Percentiles rank a stretch among this genome's conserved stretches.
These are phyloP conservation scores for Chrysoporthe cubensis DNA, from an alignment of 2,329 filamentous ascomycete genomes.

Conservation along the genomic window DNA sequence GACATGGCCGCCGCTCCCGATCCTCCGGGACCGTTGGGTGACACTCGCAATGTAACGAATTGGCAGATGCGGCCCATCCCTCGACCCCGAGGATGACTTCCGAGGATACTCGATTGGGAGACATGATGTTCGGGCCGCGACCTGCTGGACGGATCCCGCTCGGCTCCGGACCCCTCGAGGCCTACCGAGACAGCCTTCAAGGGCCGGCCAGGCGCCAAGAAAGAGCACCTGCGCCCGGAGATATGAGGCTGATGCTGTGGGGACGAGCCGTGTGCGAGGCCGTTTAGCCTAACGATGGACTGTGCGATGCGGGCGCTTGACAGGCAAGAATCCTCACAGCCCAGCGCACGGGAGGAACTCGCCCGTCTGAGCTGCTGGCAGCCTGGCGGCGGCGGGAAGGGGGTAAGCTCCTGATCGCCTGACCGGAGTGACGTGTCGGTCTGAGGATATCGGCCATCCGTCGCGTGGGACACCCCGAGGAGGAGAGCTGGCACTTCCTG, in stretches of 20 bases:
- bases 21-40: slow-evolving; percentile 1
- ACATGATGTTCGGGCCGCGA: slow-evolving; percentile 6
- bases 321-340: neutral
- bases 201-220: neutral
- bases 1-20: neutral
- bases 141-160: neutral
- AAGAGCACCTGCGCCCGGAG: slow-evolving; percentile 28
- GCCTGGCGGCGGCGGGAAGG: neutral
- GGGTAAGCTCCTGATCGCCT: neutral
- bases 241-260: slow-evolving; percentile 25
- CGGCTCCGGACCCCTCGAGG: neutral
- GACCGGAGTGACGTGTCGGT: slow-evolving; percentile 1
- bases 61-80: slow-evolving; percentile 7
- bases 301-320: neutral
- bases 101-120: neutral
- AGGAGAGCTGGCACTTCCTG: neutral
- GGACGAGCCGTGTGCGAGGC: neutral
- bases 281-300: neutral
- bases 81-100: slow-evolving; percentile 1
- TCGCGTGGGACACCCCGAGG: neutral
- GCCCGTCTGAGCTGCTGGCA: neutral
- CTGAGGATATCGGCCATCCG: neutral
- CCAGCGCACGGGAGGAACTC: neutral
- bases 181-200: neutral
- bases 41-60: slow-evolving; percentile 10